These are phyloP conservation scores for Zygosaccharomyces pseudobailii DNA, from an alignment of 1,139 yeast genomes.

Conservation along the genomic window DNA sequence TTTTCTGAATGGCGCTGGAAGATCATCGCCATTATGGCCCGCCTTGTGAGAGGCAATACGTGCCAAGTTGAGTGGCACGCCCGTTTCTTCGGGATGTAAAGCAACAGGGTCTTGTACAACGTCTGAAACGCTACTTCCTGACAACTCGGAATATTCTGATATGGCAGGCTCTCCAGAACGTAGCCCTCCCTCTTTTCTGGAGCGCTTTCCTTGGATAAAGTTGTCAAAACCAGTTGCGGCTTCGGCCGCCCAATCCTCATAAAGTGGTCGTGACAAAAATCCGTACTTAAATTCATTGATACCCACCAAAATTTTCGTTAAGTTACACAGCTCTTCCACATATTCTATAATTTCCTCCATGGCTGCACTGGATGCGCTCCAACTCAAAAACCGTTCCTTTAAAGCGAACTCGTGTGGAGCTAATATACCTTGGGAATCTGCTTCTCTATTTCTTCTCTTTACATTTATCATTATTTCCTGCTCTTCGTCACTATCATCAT, in stretches of 20 bases:
- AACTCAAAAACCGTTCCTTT: conserved; percentile 42
- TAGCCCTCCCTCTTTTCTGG: not conserved
- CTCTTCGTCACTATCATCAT: conserved; percentile 14
- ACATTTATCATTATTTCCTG: conserved; percentile 12
- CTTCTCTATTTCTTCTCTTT: conserved; percentile 7
- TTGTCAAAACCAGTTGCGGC: conserved; percentile 35
- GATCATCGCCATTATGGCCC: conserved; percentile 13
- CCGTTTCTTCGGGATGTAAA: conserved; percentile 5
- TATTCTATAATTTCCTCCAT: conserved; percentile 47
- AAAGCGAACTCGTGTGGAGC: conserved; percentile 29
- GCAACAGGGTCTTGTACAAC: conserved; percentile 12
- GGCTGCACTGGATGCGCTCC: conserved; percentile 50
- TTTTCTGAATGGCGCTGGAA: conserved; percentile 33
- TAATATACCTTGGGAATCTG: conserved; percentile 1
- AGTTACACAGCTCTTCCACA: conserved; percentile 42
- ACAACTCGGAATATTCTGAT: conserved; percentile 13
- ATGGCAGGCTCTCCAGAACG: conserved; percentile 5
- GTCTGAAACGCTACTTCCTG: conserved; percentile 11
- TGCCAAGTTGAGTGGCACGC: conserved; percentile 18
- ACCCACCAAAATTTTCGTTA: conserved; percentile 44
- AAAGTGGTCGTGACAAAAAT: conserved; percentile 43
- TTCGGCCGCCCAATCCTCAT: conserved; percentile 41
- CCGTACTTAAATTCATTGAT: conserved; percentile 47
- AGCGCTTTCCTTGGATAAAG: conserved; percentile 19
- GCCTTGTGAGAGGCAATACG: conserved; percentile 30